phyloP scores from a whole-genome alignment of 2,329 filamentous ascomycete genomes.

The Neopestalotiopsis rosae region DNA sequence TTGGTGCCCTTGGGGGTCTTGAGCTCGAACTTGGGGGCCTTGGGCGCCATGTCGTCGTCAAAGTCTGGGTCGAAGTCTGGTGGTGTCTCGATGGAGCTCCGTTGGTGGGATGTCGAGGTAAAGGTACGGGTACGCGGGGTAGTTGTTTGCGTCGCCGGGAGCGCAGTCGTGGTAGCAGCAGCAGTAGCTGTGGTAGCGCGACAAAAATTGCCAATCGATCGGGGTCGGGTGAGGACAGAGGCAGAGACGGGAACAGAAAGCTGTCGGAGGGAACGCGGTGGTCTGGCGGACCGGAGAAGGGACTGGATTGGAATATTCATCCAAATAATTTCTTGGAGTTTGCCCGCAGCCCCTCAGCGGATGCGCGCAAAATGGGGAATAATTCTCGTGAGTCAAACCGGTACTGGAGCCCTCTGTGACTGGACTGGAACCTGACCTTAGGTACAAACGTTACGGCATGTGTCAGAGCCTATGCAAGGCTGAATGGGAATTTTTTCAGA shows the following conservation, averaged over 20 bases:
- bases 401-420: background rate
- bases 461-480: constrained; percentile 21
- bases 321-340: constrained; percentile 18
- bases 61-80: constrained; percentile 12
- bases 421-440: background rate
- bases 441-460: background rate
- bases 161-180: background rate
- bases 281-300: constrained; percentile 15
- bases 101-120: background rate
- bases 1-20: constrained; percentile 93
- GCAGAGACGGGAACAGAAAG: background rate
- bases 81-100: constrained; percentile 7
- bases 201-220: constrained; percentile 6
- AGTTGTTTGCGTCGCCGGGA: constrained; percentile 1
- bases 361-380: constrained; percentile 17
- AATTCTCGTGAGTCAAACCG: constrained; percentile 20
- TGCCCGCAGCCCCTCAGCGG: constrained; percentile 16
- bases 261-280: constrained; percentile 13
- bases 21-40: constrained; percentile 65
- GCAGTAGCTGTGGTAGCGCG: background rate
- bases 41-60: constrained; percentile 41
- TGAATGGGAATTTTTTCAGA: constrained; percentile 13
- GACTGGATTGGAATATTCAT: constrained; percentile 23
- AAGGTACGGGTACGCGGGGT: constrained; percentile 22
- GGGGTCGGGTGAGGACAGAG: constrained; percentile 7